These are phyloP conservation scores for Dendrobium officinale DNA, from an alignment of 106 monocot species.

Conservation along the genomic window DNA sequence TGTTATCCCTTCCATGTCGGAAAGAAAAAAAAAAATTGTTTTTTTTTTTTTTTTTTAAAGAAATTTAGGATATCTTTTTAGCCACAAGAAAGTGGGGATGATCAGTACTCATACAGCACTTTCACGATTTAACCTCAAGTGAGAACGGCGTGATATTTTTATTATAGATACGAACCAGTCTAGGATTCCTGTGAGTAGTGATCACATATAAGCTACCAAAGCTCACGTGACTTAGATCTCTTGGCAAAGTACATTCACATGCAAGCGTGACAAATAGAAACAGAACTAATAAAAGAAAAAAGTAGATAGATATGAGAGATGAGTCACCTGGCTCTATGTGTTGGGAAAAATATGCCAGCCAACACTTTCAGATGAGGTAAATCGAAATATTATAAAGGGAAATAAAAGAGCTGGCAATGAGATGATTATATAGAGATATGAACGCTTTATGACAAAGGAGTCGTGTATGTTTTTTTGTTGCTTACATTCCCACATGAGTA, in stretches of 20 bases:
- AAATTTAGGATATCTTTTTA: background rate
- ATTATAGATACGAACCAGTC: background rate
- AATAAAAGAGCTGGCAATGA: background rate
- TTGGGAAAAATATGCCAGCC: background rate
- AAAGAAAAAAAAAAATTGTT: no score
- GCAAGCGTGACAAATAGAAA: slow-evolving; percentile 6
- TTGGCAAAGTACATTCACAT: slow-evolving; percentile 7
- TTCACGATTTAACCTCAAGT: background rate
- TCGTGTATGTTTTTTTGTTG: background rate
- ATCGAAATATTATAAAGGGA: background rate
- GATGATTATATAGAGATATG: background rate
- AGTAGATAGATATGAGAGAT: background rate
- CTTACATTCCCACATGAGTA: background rate
- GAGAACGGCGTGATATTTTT: background rate
- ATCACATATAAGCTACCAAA: background rate
- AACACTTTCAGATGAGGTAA: background rate
- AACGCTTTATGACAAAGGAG: background rate
- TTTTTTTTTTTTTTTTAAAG: no score
- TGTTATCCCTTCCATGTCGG: no score
- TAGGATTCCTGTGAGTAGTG: background rate
- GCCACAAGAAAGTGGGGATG: background rate
- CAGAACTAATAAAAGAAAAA: slow-evolving; percentile 5
- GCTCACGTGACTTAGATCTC: slow-evolving; percentile 8
- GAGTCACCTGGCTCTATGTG: background rate
- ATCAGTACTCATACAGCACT: background rate